Conservation (phyloP, 345 rosid genomes). For the Arabidopsis arenosa region DNA sequence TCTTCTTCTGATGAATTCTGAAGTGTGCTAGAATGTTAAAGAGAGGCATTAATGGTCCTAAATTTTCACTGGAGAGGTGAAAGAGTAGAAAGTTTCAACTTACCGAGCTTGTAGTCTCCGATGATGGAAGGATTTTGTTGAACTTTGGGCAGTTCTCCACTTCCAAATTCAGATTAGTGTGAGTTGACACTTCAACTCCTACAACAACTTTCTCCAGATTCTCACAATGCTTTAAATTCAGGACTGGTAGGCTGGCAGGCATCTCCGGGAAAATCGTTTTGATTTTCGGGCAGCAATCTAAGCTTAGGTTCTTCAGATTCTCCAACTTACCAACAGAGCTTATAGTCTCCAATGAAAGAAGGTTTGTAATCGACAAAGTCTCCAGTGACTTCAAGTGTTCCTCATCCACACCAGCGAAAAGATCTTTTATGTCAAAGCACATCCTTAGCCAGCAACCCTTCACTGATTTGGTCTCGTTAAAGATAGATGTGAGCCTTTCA, state of each 20-base stretch:
- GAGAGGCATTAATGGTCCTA: neutral
- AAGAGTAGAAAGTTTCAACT: conserved; percentile 24
- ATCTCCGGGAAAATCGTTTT: conserved; percentile 38
- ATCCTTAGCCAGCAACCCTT: conserved; percentile 50
- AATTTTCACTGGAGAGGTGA: neutral
- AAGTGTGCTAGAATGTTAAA: conserved; percentile 19
- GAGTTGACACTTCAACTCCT: conserved; percentile 27
- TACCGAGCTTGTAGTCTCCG: conserved; percentile 9
- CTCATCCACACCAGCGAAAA: conserved; percentile 44
- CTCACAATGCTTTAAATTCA: conserved; percentile 54
- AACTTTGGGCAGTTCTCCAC: conserved; percentile 23
- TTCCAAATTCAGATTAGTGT: conserved; percentile 9
- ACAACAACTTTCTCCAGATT: conserved; percentile 43
- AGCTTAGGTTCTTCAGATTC: conserved; percentile 49
- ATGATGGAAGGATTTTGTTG: neutral
- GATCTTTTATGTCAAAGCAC: conserved; percentile 43
- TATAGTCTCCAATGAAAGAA: conserved; percentile 45
- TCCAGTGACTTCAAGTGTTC: conserved; percentile 41
- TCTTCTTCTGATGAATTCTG: neutral
- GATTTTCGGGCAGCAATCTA: conserved; percentile 59
- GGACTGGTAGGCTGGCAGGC: conserved; percentile 47
- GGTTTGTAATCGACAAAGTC: conserved; percentile 50
- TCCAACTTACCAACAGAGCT: conserved; percentile 25
- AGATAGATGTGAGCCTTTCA: conserved; percentile 42
- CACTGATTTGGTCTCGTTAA: conserved; percentile 35